phyloP scores from a whole-genome alignment of 768 basidiomycete genomes.

The Hericium coralloides region DNA sequence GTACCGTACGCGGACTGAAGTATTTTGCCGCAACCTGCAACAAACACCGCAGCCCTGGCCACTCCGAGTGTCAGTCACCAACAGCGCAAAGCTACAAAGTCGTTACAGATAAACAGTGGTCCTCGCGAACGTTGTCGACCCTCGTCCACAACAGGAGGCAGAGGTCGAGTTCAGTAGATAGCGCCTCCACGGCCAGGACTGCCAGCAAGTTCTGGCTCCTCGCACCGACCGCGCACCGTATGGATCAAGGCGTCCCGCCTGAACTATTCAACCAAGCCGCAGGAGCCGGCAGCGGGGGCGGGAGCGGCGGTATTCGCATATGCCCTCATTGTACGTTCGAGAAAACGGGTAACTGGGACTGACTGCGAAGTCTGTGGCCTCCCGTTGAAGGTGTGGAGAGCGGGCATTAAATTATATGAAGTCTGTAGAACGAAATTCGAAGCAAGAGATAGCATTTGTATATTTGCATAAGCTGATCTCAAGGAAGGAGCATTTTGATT shows the following conservation, averaged over 20 bases:
- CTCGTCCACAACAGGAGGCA: no score
- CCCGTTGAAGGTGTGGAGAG: conserved; percentile 28
- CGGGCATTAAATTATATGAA: conserved; percentile 30
- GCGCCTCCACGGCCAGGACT: conserved; percentile 5
- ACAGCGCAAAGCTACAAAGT: no score
- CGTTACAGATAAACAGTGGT: no score
- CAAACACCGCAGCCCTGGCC: no score
- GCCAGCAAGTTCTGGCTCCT: conserved; percentile 3
- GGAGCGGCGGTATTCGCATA: conserved; percentile 35
- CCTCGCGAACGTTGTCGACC: no score
- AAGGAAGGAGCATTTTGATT: no score
- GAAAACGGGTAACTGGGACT: conserved; percentile 55
- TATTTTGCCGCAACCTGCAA: no score
- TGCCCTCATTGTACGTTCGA: conserved; percentile 96
- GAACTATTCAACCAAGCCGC: conserved; percentile 62
- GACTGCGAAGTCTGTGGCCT: conserved; percentile 94
- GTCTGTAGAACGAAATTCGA: background rate
- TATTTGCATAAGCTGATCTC: no score
- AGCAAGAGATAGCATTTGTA: background rate
- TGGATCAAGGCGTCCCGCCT: conserved; percentile 69
- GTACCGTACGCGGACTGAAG: no score
- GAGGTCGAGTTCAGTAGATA: no score
- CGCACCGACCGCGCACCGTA: conserved; percentile 11
- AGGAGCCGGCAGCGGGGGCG: conserved; percentile 27
- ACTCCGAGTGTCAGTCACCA: no score